Evolutionary conservation across 495 filamentous ascomycete species (phyloP).

Genomic region (Zalerion maritima): DNA sequence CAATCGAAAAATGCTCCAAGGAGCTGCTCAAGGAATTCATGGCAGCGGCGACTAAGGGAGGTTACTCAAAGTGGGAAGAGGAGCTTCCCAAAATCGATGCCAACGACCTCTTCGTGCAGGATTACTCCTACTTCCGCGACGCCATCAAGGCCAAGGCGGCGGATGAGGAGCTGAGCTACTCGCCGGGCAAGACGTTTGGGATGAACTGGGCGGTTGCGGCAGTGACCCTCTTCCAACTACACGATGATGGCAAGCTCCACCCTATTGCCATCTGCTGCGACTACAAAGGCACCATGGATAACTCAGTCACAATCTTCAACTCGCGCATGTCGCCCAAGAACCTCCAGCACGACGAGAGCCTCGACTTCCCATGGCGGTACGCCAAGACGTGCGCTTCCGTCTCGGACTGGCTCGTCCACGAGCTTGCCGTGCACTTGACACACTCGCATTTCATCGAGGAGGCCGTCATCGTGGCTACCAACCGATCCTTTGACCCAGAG

Average conservation of each 20-base stretch:
- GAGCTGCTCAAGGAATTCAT: conserved; percentile 20
- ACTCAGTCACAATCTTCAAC: conserved; percentile 35
- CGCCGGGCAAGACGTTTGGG: conserved; percentile 4
- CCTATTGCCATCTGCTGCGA: conserved; percentile 33
- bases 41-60: conserved; percentile 15
- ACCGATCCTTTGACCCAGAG: conserved; percentile 22
- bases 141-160: conserved; percentile 14
- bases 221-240: conserved; percentile 30
- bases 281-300: conserved; percentile 24
- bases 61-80: conserved; percentile 13
- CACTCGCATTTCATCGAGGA: conserved; percentile 34
- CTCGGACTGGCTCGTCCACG: conserved; percentile 35
- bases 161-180: conserved; percentile 9
- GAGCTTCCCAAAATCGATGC: conserved; percentile 13
- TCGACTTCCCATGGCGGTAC: conserved; percentile 38
- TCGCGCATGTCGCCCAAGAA: conserved; percentile 16
- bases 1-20: conserved; percentile 21
- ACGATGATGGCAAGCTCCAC: conserved; percentile 27
- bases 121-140: conserved; percentile 32
- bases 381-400: conserved; percentile 35
- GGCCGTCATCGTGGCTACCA: conserved; percentile 29
- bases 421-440: conserved; percentile 29
- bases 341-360: conserved; percentile 17
- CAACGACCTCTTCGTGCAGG: conserved; percentile 27
- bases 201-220: conserved; percentile 24